Conservation (phyloP, 257 asterid species). For the Agastache rugosa region DNA sequence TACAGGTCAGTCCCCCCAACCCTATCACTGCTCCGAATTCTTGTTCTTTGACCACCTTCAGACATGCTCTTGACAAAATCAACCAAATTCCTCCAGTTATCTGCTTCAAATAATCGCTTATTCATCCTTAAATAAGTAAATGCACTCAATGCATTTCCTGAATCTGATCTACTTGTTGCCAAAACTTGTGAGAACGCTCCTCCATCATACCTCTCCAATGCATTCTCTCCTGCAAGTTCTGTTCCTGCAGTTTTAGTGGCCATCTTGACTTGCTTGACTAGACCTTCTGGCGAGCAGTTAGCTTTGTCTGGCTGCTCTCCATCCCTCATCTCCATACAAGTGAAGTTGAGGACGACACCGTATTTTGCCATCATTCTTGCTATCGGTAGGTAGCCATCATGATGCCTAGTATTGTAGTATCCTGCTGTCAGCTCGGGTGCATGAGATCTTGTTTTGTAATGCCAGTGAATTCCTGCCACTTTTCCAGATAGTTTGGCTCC, state of each 20-base stretch:
- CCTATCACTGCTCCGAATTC: slow-evolving; percentile 64
- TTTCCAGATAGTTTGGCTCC: slow-evolving; percentile 86
- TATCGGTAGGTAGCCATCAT: slow-evolving; percentile 83
- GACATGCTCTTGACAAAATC: slow-evolving; percentile 80
- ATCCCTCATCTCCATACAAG: slow-evolving; percentile 96
- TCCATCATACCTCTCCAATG: slow-evolving; percentile 79
- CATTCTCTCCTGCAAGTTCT: slow-evolving; percentile 94
- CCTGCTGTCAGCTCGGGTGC: slow-evolving; percentile 93
- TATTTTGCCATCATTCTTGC: slow-evolving; percentile 79
- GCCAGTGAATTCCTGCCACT: slow-evolving; percentile 97
- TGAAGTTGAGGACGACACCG: slow-evolving; percentile 69
- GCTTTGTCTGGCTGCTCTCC: slow-evolving; percentile 78
- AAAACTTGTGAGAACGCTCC: slow-evolving; percentile 75
- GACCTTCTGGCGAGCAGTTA: slow-evolving; percentile 87
- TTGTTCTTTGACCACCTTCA: slow-evolving; percentile 61
- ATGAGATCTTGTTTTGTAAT: slow-evolving; percentile 86
- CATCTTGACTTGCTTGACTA: slow-evolving; percentile 81
- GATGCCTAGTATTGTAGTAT: slow-evolving; percentile 77
- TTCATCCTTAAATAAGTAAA: slow-evolving; percentile 89
- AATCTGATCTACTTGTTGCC: slow-evolving; percentile 71
- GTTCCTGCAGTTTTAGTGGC: slow-evolving; percentile 68
- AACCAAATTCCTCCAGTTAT: slow-evolving; percentile 79
- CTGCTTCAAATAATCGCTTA: slow-evolving; percentile 72
- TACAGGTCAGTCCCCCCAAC: slow-evolving; percentile 72
- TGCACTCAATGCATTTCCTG: slow-evolving; percentile 71